Evolutionary conservation across 2,329 filamentous ascomycete species (phyloP), one percentile per base, ranked within the genome.

Genomic region (Hypoxylon sp.): DNA sequence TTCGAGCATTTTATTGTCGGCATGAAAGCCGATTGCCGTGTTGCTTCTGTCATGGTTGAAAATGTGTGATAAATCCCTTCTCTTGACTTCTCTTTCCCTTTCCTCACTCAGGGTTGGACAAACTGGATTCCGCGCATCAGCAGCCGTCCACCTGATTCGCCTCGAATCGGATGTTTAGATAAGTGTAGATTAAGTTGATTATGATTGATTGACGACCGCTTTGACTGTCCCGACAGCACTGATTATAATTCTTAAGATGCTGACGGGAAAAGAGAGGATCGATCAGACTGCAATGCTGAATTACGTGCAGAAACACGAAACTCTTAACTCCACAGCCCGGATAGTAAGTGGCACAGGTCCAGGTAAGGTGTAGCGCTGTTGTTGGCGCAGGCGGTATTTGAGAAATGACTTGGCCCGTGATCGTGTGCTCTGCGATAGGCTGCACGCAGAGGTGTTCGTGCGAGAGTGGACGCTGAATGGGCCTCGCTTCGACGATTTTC

Each of bases 1-100:
- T 86, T 90, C 59, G 94, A 97, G 81, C 94, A 97, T 85, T 95
- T 97, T 81, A 97, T 92, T 25, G 90, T 90, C 77, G 94, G 93
- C 83, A 96, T 85, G 72, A 95, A 89, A 80, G 88, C 86, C 79
- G 89, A 91, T 79, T 89, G 86, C 77, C 90, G 85, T 74, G 84
- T 84, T 69, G 82, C 70, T 55, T 72, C 79, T 49, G 83, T 81
- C 85, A 88, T 87, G 70, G 69, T 81, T 76, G 74, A 75, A 44
- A 40, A n/a, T 44, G 37, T 61, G 42, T 66, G 25, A 42, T 14
- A 14, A 59, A 57, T 63, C 63, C 58, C 48, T 33, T 72, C 58
- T 66, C 25, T 59, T 64, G 30, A 68, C 25, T 49, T 68, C 56
- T 33, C 63, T 64, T 66, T 63, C 20, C 57, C 67, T 70, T 71